Percentiles rank a stretch among this genome's conserved stretches.
Evolutionary conservation across 805 yeast genomes (phyloP).

Genomic region (Metschnikowia gelsemii): DNA sequence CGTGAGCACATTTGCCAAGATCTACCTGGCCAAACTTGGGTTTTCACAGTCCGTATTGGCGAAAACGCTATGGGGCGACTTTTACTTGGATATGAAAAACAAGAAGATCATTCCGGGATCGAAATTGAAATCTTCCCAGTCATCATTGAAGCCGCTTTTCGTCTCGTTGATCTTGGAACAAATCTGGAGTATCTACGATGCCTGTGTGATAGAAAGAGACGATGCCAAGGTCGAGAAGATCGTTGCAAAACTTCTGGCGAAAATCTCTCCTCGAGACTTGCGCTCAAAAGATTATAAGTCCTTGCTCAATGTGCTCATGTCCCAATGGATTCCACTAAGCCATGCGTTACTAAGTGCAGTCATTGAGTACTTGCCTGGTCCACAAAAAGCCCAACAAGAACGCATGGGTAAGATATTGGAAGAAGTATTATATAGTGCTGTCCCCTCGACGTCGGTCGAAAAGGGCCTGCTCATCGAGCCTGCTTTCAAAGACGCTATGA

Average conservation of each 20-base stretch:
- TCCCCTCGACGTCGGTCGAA: constrained; percentile 44
- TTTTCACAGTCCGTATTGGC: constrained; percentile 75
- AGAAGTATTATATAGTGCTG: constrained; percentile 44
- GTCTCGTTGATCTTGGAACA: constrained; percentile 84
- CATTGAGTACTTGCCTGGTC: constrained; percentile 83
- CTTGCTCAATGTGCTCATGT: constrained; percentile 64
- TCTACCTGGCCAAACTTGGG: constrained; percentile 82
- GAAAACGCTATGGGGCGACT: constrained; percentile 96
- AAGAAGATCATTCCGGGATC: constrained; percentile 75
- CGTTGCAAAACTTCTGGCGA: constrained; percentile 64
- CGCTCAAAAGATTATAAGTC: constrained; percentile 73
- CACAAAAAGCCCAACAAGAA: constrained; percentile 66
- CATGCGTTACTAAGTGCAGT: constrained; percentile 82
- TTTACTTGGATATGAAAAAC: constrained; percentile 81
- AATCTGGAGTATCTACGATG: constrained; percentile 87
- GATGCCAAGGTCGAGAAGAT: constrained; percentile 73
- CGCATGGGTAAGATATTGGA: constrained; percentile 66
- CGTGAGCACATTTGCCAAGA: constrained; percentile 80
- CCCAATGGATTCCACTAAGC: constrained; percentile 94
- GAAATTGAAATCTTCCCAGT: constrained; percentile 55
- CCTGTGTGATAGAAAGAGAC: constrained; percentile 62
- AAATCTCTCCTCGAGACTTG: constrained; percentile 70
- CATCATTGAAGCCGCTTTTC: constrained; percentile 69
- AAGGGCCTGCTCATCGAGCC: constrained; percentile 45
- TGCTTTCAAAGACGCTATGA: constrained; percentile 54